Evolutionary conservation across 495 filamentous ascomycete genomes (phyloP).

Genomic region (Acidomyces sp.): DNA sequence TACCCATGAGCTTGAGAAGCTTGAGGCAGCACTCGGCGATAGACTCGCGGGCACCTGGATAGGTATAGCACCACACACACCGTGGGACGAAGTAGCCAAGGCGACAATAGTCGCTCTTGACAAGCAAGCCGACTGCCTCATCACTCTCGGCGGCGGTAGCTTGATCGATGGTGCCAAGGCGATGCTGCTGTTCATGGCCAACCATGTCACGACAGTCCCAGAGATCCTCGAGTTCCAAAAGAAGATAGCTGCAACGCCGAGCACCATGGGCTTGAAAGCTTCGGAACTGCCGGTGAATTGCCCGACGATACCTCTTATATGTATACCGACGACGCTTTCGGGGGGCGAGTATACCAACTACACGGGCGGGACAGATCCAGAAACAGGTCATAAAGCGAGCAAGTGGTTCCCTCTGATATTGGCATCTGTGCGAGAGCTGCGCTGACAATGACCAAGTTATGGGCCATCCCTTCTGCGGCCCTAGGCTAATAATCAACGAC

Average conservation of each 20-base stretch:
- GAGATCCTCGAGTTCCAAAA: conserved; percentile 1
- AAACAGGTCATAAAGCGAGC: conserved; percentile 40
- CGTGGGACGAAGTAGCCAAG: conserved; percentile 3
- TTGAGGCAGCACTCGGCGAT: conserved; percentile 1
- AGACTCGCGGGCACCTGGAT: background rate
- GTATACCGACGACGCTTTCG: conserved; percentile 50
- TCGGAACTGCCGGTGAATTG: conserved; percentile 37
- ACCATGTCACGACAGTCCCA: conserved; percentile 3
- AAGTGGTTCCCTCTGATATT: no score
- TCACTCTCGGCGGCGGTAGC: conserved; percentile 5
- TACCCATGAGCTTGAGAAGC: conserved; percentile 2
- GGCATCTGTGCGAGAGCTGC: no score
- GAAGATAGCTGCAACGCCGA: background rate
- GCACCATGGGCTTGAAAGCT: conserved; percentile 1
- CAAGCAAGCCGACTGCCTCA: conserved; percentile 6
- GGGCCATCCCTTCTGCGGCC: conserved; percentile 32
- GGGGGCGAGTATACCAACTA: conserved; percentile 45
- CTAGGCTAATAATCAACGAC: conserved; percentile 47
- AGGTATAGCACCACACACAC: conserved; percentile 4
- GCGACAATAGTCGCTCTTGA: background rate
- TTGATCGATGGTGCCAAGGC: conserved; percentile 7
- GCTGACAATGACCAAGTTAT: no score
- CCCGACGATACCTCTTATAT: conserved; percentile 41
- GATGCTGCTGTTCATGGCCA: conserved; percentile 8
- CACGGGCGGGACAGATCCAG: conserved; percentile 44